Evolutionary conservation across 768 basidiomycete species (phyloP).

Genomic region (Chalciporus piperatus): DNA sequence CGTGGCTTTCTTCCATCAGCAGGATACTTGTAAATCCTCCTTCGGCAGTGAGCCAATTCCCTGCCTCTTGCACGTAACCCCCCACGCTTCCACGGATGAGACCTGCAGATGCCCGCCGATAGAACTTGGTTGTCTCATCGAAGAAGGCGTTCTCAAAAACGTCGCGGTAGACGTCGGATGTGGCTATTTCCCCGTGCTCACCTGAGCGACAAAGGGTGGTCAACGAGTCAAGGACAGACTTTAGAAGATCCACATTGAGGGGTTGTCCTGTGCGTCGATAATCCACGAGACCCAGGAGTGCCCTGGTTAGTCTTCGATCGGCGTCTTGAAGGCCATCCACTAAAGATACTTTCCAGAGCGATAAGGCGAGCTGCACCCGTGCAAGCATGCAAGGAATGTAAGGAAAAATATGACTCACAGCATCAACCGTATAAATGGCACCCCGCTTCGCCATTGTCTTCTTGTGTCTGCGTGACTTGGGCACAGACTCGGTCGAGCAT

Average conservation of each 20-base stretch:
- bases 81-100: not conserved
- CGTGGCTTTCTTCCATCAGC: too few species aligned
- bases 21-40: not conserved
- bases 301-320: constrained; percentile 72
- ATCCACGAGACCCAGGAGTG: constrained; percentile 80
- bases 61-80: not conserved
- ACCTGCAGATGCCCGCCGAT: constrained; percentile 28
- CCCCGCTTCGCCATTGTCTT: not conserved
- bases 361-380: too few species aligned
- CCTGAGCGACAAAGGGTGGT: not conserved
- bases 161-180: constrained; percentile 81
- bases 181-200: constrained; percentile 74
- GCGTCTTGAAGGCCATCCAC: constrained; percentile 60
- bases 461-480: not conserved
- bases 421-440: not conserved
- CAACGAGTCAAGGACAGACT: not conserved
- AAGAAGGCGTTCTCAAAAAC: constrained; percentile 84
- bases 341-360: too few species aligned
- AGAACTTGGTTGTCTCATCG: constrained; percentile 75
- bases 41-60: not conserved
- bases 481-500: not conserved
- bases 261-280: constrained; percentile 19
- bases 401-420: not conserved
- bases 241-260: not conserved
- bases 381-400: too few species aligned